These are phyloP conservation scores for Karstenula rhodostoma DNA, from an alignment of 2,329 filamentous ascomycete species.

Conservation along the genomic window DNA sequence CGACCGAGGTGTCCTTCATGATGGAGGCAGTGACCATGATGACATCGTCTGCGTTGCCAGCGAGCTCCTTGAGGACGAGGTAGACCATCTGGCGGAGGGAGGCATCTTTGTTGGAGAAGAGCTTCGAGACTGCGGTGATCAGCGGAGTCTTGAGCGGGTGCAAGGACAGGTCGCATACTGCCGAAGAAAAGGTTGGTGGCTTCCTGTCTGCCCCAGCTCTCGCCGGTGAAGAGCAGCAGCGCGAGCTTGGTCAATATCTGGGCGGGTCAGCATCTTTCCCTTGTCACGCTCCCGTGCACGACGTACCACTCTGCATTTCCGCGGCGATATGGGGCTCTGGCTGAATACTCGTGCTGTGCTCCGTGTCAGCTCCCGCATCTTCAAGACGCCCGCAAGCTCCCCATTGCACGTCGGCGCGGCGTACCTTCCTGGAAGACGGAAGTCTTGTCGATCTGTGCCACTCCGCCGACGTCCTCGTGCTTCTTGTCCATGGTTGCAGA, in stretches of 20 bases:
- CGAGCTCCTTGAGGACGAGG: slow-evolving; percentile 96
- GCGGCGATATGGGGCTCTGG: slow-evolving; percentile 92
- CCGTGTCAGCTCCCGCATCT: slow-evolving; percentile 33
- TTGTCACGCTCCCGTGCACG: neutral
- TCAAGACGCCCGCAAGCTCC: slow-evolving; percentile 12
- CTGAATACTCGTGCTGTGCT: slow-evolving; percentile 91
- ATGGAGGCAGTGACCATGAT: slow-evolving; percentile 99
- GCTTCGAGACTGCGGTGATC: slow-evolving; percentile 71
- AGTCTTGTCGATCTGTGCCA: slow-evolving; percentile 97
- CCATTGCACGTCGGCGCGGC: slow-evolving; percentile 21
- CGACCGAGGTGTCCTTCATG: slow-evolving; percentile 98
- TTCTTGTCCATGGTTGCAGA: slow-evolving; percentile 73
- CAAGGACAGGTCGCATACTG: slow-evolving; percentile 57
- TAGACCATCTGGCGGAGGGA: slow-evolving; percentile 99
- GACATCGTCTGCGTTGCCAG: slow-evolving; percentile 94
- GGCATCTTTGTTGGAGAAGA: slow-evolving; percentile 99
- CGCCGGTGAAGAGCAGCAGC: slow-evolving; percentile 93
- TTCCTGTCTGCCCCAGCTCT: slow-evolving; percentile 96
- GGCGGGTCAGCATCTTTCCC: slow-evolving; percentile 10
- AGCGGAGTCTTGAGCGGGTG: neutral
- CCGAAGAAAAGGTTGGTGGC: slow-evolving; percentile 98
- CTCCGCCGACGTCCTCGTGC: slow-evolving; percentile 95
- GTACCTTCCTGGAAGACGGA: slow-evolving; percentile 98
- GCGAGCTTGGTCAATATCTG: slow-evolving; percentile 87
- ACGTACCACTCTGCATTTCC: slow-evolving; percentile 90